Evolutionary conservation across 768 basidiomycete genomes (phyloP), one percentile per base, ranked within the genome.

Genomic region (Termitomyces sp.): DNA sequence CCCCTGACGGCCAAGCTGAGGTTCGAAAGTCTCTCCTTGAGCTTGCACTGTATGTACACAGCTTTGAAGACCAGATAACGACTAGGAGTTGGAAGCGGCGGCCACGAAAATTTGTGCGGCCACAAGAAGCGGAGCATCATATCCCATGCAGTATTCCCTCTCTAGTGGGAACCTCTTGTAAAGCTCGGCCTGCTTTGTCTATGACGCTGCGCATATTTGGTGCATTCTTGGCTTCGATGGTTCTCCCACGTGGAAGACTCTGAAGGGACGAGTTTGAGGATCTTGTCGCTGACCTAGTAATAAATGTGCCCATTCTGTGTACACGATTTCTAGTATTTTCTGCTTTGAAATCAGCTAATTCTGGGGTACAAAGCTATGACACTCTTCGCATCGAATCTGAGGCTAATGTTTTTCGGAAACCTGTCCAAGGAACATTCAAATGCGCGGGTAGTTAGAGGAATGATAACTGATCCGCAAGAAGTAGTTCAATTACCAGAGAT

Each of bases 341-440:
- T 15, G 9, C 38, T 31, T 31, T 55, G 54, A 7, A 25, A 29
- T 25, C 40, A n/a, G 43, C 48, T 40, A 17, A 47, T 20, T 37
- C 17, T 34, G 12, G 6, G 29, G 40, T 54, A 45, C 53, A 40
- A 57, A 84, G 80, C 42, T 83, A 83, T 60, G 65, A 67, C 50
- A 32, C 64, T 12, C 69, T 84, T 31, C 71, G 66, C 15, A 70
- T 83, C 58, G 77, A 73, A 3, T 76, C 78, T 6, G 74, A 81
- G 42, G 74, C 83, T 55, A 83, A 76, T 43, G 63, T 84, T 42
- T 77, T 74, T 56, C 83, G 80, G 71, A 67, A 71, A 70, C 73
- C 75, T 0, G 78, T 77, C 8, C 72, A 77, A 15, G 81, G 82
- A n/a, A 81, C 83, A 56, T 84, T 86, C 74, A 84, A 84, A 68